Base-by-base conservation (phyloP, 108 stramenopile genomes). In the Hondaea fermentalgiana region DNA sequence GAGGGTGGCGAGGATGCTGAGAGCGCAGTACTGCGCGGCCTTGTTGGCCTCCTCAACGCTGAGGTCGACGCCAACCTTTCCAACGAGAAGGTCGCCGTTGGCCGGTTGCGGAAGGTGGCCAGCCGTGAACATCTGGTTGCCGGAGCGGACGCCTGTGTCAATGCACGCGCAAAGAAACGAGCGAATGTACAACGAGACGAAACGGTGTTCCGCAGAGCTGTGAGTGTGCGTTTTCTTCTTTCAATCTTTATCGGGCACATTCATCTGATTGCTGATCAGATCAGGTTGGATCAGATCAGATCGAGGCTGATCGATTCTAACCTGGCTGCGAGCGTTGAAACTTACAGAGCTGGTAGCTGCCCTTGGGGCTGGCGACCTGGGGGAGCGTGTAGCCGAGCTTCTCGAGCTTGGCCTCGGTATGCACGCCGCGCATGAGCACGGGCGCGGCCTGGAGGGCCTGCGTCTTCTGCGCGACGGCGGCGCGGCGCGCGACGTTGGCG, bases 1-100 rank as follows among this genome's bases (percentile, higher is more conserved):
- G 49, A 97, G 89, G 5, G 97, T 97, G 29, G 93, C 87, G 87
- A 97, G 88, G 57, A 98, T 94, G 89, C 96, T 97, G 53, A 98
- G 91, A 10, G 94, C 97, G 88, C 94, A 95, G 10, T 91, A 89
- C 59, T 96, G 91, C 21, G 98, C 98, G 28, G 97, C 97, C 72
- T 96, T 92, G 83, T 97, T 96, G 12, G 95, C 98, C 88, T 97
- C 92, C 58, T 97, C 95, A 1, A 95, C 91, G 44, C 90, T 94
- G 21, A 91, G 51, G n/a, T 95, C 95, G 21, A 89, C 91, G 47
- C 95, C 95, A 55, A 98, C 93, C 60, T 93, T 90, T 69, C 98
- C 98, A 3, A 95, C 95, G 28, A 96, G 93, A 10, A 97, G 88
- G 57, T 89, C 5, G 91, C 60, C 92, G 60, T 89, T 14, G 19